phyloP scores from a whole-genome alignment of 352 stramenopile genomes.

The Hyaloperonospora arabidopsidis region DNA sequence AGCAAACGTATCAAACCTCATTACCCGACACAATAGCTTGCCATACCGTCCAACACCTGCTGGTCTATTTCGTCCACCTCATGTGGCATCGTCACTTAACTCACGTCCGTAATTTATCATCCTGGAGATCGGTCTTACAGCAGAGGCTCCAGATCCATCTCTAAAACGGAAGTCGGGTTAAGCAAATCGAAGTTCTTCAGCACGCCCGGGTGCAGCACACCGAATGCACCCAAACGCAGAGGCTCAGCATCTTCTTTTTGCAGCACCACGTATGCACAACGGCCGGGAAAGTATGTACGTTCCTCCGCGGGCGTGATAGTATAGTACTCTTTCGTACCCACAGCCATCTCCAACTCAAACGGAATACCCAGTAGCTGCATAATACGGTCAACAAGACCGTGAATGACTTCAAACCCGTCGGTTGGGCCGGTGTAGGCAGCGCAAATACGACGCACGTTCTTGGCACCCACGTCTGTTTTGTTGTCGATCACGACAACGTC shows the following conservation, averaged over 20 bases:
- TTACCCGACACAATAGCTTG: no score
- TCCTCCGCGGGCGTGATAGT: constrained; percentile 55
- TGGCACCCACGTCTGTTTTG: constrained; percentile 89
- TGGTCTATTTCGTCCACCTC: no score
- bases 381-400: constrained; percentile 97
- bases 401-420: constrained; percentile 98
- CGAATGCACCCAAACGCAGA: constrained; percentile 91
- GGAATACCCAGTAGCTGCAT: constrained; percentile 96
- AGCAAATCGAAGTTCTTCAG: constrained; percentile 96
- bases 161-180: constrained; percentile 93
- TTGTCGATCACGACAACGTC: constrained; percentile 96
- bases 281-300: constrained; percentile 92
- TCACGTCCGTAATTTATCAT: neutral
- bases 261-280: constrained; percentile 93
- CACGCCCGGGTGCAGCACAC: constrained; percentile 97
- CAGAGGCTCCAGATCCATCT: constrained; percentile 97
- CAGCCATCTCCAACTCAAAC: constrained; percentile 57
- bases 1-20: no score
- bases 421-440: constrained; percentile 95
- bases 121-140: constrained; percentile 59
- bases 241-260: constrained; percentile 56
- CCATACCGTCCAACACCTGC: no score
- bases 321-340: constrained; percentile 68
- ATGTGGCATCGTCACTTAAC: no score
- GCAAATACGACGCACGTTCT: constrained; percentile 93